Evolutionary conservation across 805 yeast genomes (phyloP).

Genomic region (Clavispora vitiphila): DNA sequence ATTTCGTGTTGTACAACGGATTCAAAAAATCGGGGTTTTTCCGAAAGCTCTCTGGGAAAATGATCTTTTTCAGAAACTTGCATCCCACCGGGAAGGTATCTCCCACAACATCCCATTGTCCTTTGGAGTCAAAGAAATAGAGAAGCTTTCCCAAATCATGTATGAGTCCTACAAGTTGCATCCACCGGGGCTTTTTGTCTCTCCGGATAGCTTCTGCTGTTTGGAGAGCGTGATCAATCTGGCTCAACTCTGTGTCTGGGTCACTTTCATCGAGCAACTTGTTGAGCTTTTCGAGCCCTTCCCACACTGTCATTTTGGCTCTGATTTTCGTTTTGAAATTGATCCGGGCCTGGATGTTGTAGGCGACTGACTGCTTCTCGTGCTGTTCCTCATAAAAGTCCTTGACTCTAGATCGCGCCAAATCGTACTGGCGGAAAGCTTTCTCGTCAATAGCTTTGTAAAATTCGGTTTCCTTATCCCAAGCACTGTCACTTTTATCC

Average conservation of each 20-base stretch:
- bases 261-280: conserved; percentile 65
- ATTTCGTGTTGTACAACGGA: conserved; percentile 61
- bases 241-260: conserved; percentile 71
- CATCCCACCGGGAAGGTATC: conserved; percentile 78
- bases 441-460: conserved; percentile 32
- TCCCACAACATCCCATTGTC: conserved; percentile 81
- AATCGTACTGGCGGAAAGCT: conserved; percentile 58
- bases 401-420: conserved; percentile 65
- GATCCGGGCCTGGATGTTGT: conserved; percentile 64
- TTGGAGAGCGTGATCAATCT: conserved; percentile 70
- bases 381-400: conserved; percentile 66
- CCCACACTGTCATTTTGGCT: conserved; percentile 70
- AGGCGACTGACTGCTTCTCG: conserved; percentile 65
- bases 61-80: conserved; percentile 52
- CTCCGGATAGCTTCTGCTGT: conserved; percentile 70
- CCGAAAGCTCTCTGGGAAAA: conserved; percentile 55
- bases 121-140: conserved; percentile 65
- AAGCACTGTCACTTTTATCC: conserved; percentile 4
- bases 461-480: conserved; percentile 26
- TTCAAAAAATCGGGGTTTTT: conserved; percentile 57
- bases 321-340: conserved; percentile 64
- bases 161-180: conserved; percentile 66
- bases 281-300: conserved; percentile 57
- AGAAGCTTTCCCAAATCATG: conserved; percentile 68
- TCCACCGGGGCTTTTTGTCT: conserved; percentile 70